phyloP scores from a whole-genome alignment of 225 moss, liverwort and hornwort genomes.

The Pleurozium schreberi region DNA sequence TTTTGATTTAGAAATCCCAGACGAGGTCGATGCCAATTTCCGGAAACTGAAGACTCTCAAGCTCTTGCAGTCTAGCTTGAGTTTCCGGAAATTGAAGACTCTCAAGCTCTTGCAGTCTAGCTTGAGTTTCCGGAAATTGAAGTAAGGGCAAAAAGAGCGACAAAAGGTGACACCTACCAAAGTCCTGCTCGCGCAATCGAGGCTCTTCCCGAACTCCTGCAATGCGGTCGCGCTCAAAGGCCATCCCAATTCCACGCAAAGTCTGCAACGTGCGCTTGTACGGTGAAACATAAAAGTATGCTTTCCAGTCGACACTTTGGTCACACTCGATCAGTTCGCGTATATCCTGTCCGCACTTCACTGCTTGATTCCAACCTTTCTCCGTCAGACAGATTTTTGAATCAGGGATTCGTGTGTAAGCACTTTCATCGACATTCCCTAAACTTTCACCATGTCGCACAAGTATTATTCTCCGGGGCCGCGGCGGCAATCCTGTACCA shows the following conservation, averaged over 20 bases:
- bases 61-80: too few relatives aligned
- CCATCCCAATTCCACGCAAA: slow-evolving; percentile 78
- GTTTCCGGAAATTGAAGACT: neutral
- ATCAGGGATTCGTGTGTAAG: slow-evolving; percentile 81
- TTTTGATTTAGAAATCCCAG: neutral
- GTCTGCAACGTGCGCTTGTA: slow-evolving; percentile 89
- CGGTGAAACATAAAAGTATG: slow-evolving; percentile 89
- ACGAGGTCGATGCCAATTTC: neutral
- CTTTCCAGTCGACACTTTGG: slow-evolving; percentile 74
- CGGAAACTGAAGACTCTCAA: too few relatives aligned
- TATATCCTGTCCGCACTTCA: slow-evolving; percentile 71
- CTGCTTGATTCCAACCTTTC: slow-evolving; percentile 80
- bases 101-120: too few relatives aligned
- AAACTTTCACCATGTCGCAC: slow-evolving; percentile 90
- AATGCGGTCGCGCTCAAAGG: slow-evolving; percentile 79
- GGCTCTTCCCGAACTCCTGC: slow-evolving; percentile 96
- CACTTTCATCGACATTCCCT: slow-evolving; percentile 85
- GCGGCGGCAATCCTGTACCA: slow-evolving; percentile 38
- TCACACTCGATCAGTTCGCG: slow-evolving; percentile 65
- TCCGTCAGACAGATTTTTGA: slow-evolving; percentile 88
- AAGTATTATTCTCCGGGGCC: slow-evolving; percentile 84
- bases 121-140: neutral
- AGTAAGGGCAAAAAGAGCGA: neutral
- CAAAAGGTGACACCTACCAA: slow-evolving; percentile 37
- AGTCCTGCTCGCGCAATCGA: slow-evolving; percentile 91